Percentiles rank a stretch among this genome's conserved stretches.
Conservation (phyloP, 2,329 filamentous ascomycete species). For the Aspergillus sojae region DNA sequence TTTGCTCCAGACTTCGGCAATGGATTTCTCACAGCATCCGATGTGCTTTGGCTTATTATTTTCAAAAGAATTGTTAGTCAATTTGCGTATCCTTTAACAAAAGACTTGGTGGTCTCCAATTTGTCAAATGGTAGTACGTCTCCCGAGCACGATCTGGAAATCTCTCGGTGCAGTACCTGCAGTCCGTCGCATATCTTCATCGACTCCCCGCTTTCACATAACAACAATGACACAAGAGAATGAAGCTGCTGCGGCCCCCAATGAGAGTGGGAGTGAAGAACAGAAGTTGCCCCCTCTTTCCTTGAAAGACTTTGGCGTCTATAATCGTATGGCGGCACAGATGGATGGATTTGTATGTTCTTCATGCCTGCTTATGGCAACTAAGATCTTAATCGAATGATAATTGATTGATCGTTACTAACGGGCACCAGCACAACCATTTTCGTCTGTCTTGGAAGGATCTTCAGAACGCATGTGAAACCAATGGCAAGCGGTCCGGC, state of each 20-base stretch:
- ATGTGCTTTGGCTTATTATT: neutral
- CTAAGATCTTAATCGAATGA: neutral
- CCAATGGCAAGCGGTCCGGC: constrained; percentile 57
- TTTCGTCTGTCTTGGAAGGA: constrained; percentile 75
- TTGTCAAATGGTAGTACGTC: neutral
- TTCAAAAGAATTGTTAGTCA: neutral
- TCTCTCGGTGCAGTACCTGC: neutral
- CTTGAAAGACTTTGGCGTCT: constrained; percentile 66
- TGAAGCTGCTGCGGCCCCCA: neutral
- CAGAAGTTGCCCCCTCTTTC: constrained; percentile 59
- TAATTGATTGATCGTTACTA: constrained; percentile 9
- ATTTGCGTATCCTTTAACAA: neutral
- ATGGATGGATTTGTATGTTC: constrained; percentile 71
- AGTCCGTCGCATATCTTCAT: neutral
- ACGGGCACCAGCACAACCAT: constrained; percentile 65
- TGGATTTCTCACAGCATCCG: neutral
- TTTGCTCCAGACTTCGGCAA: neutral
- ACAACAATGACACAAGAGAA: neutral
- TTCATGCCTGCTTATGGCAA: neutral
- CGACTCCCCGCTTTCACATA: neutral
- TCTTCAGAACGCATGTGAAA: constrained; percentile 67
- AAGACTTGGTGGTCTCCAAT: neutral
- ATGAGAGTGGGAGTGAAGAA: neutral
- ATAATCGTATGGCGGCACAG: constrained; percentile 72
- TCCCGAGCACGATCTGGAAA: too few relatives aligned